Base-by-base conservation (phyloP, 495 filamentous ascomycete genomes). In the Barbatosphaeria neglecta region DNA sequence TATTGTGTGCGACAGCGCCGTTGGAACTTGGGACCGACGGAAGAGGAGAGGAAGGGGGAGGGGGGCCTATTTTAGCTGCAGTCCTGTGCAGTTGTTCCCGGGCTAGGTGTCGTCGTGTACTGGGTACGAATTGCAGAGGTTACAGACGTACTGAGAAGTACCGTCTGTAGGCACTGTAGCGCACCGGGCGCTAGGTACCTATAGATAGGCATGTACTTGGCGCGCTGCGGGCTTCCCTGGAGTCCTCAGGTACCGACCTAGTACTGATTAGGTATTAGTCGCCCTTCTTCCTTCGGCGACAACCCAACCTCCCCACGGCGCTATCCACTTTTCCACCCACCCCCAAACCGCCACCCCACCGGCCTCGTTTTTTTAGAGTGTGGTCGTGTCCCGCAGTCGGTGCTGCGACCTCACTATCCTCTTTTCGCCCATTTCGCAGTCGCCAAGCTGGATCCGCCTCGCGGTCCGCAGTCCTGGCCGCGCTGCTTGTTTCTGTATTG, bases 341-440 rank as follows among this genome's bases (percentile, higher is more conserved):
- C 50, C 51, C 61, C 54, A 50, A 60, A 52, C 56, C 61, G 61
- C 65, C 68, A 63, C 68, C 66, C 65, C 65, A 70, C 64, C 64
- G 64, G 61, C 60, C 64, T 63, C 60, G 59, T 57, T 65, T 68
- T 70, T 62, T 63, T 51, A 53, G 67, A 62, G 59, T 62, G 63
- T 65, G 63, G 59, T 46, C 58, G 61, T 62, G 60, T 64, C 66
- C 65, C 55, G 64, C 64, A 68, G 62, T 55, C 61, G 59, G 62
- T 71, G 67, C 64, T 68, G 72, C 69, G 64, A 66, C 63, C 65
- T 72, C 67, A 63, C 69, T 73, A 73, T 78, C 58, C 73, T 78
- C 57, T 73, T 80, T 70, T 77, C 72, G 70, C 67, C 60, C 63
- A 73, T 77, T 65, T 72, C 72, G 64, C 72, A 73, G 64, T 73